These are phyloP conservation scores for Periconia sp. DNA, from an alignment of 2,329 filamentous ascomycete species.

Conservation along the genomic window DNA sequence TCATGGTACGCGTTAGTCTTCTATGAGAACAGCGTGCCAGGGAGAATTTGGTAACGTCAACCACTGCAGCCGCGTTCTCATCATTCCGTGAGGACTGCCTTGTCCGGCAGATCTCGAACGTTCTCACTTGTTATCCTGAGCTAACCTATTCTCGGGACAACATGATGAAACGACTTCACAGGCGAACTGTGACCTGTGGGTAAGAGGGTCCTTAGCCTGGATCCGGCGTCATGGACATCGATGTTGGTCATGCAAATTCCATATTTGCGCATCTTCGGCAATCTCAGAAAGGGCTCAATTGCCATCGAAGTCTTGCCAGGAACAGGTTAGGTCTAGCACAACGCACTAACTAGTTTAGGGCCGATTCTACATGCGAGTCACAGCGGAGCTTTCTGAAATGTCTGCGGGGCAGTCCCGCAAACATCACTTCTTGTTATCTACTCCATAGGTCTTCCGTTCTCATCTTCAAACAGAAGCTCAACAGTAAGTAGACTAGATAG, in stretches of 20 bases:
- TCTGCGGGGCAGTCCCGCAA: slow-evolving; percentile 12
- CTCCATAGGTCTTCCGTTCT: slow-evolving; percentile 3
- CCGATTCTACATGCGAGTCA: slow-evolving; percentile 1
- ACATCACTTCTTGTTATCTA: slow-evolving; percentile 7
- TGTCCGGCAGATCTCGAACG: slow-evolving; percentile 28
- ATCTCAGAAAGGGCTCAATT: slow-evolving; percentile 16
- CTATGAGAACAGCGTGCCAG: slow-evolving; percentile 27
- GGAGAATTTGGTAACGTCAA: slow-evolving; percentile 32
- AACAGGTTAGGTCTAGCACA: slow-evolving; percentile 11
- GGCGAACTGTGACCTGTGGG: no score
- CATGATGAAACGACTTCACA: slow-evolving; percentile 46
- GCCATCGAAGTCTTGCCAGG: slow-evolving; percentile 9
- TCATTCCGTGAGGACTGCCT: slow-evolving; percentile 19
- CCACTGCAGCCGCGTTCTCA: slow-evolving; percentile 27
- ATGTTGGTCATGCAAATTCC: slow-evolving; percentile 22
- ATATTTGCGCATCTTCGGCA: slow-evolving; percentile 29
- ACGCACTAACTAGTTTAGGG: slow-evolving; percentile 12
- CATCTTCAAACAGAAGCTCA: background rate
- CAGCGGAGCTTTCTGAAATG: slow-evolving; percentile 9
- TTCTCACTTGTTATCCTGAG: slow-evolving; percentile 24
- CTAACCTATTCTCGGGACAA: slow-evolving; percentile 29
- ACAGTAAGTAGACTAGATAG: background rate
- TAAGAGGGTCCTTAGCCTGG: no score
- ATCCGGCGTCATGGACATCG: slow-evolving; percentile 6
- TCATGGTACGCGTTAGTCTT: slow-evolving; percentile 22